Conservation (phyloP, 495 filamentous ascomycete species). For the Pseudotulostoma volvatum region DNA sequence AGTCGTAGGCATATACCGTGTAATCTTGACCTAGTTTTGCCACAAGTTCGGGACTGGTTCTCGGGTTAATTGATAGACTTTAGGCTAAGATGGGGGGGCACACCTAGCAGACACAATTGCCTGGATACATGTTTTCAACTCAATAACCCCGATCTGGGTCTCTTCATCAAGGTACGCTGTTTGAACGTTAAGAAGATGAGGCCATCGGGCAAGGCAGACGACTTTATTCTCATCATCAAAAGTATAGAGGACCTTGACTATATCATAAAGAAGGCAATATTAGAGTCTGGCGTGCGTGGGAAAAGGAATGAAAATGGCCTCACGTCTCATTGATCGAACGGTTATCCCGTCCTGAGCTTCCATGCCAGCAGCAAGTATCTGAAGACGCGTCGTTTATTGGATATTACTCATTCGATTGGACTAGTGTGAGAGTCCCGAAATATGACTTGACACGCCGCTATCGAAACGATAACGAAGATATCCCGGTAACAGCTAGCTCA, state of each 20-base stretch:
- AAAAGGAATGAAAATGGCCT: constrained; percentile 8
- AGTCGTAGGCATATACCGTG: constrained; percentile 92
- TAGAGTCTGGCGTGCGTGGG: background rate
- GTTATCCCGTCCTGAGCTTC: constrained; percentile 35
- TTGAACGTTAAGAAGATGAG: constrained; percentile 62
- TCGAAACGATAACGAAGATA: too few relatives aligned
- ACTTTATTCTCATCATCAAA: constrained; percentile 84
- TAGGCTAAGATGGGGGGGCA: constrained; percentile 8
- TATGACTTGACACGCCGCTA: too few relatives aligned
- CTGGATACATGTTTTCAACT: constrained; percentile 78
- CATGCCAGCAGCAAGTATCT: constrained; percentile 27
- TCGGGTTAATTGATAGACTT: constrained; percentile 9
- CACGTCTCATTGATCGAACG: constrained; percentile 39
- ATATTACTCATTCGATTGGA: too few relatives aligned
- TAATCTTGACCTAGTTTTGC: constrained; percentile 76
- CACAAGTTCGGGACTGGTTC: constrained; percentile 66
- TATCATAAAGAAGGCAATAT: background rate
- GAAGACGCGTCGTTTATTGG: too few relatives aligned
- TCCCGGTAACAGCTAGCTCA: too few relatives aligned
- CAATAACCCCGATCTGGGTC: constrained; percentile 70
- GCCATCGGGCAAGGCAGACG: constrained; percentile 82
- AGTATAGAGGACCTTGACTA: constrained; percentile 87
- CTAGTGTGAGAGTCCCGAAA: too few relatives aligned
- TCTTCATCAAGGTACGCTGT: constrained; percentile 63
- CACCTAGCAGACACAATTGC: constrained; percentile 63